Evolutionary conservation across 257 asterid genomes (phyloP).

Genomic region (Haberlea rhodopensis): DNA sequence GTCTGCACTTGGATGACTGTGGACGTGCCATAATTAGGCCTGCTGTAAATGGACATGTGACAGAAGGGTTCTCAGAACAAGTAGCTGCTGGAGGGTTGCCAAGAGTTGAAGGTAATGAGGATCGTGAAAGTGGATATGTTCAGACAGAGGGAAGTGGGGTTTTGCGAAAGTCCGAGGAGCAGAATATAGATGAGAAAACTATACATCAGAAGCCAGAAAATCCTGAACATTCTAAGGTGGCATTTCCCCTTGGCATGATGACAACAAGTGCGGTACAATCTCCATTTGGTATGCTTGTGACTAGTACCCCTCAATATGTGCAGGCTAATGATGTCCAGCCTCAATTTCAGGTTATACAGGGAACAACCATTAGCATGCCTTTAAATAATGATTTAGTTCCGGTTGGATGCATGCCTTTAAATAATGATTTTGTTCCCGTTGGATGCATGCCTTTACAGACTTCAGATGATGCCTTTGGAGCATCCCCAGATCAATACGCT

Average conservation of each 20-base stretch:
- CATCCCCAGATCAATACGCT: constrained; percentile 50
- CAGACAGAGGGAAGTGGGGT: constrained; percentile 38
- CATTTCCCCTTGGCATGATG: constrained; percentile 44
- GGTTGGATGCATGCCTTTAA: constrained; percentile 35
- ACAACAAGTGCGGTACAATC: constrained; percentile 48
- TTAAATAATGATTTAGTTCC: constrained; percentile 38
- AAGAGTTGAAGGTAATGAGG: constrained; percentile 29
- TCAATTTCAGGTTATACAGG: constrained; percentile 57
- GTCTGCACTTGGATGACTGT: constrained; percentile 60
- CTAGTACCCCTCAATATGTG: constrained; percentile 43
- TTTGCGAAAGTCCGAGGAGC: constrained; percentile 42
- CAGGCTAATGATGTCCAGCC: constrained; percentile 48
- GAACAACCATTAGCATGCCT: constrained; percentile 38
- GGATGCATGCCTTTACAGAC: constrained; percentile 43
- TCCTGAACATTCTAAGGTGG: constrained; percentile 47
- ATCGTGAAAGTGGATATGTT: constrained; percentile 39
- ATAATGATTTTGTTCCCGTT: constrained; percentile 38
- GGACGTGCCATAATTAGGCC: constrained; percentile 51
- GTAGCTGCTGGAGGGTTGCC: constrained; percentile 35
- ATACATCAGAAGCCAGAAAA: constrained; percentile 39
- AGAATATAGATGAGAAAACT: constrained; percentile 36
- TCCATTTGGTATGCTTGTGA: constrained; percentile 44
- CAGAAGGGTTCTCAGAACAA: constrained; percentile 42
- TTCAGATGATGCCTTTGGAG: constrained; percentile 41
- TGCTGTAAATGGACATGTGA: constrained; percentile 34